A percentile compares a stretch with the other conserved stretches of the same genome.
phyloP scores from a whole-genome alignment of 768 basidiomycete species.

The Coprinopsis sp. region DNA sequence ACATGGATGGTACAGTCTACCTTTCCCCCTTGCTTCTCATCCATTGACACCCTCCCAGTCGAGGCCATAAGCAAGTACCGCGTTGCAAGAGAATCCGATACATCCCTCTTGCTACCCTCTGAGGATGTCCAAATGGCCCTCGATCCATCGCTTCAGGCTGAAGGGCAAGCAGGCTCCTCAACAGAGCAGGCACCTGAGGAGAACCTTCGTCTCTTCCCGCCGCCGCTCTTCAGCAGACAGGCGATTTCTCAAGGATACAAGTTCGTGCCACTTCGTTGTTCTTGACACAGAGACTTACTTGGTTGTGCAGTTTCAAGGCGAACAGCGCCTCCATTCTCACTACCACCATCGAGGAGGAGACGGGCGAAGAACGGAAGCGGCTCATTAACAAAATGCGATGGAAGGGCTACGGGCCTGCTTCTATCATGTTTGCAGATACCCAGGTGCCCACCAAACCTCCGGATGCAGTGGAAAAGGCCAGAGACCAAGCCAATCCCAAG shows the following conservation, averaged over 20 bases:
- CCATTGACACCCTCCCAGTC: conserved; percentile 40
- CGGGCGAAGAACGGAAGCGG: conserved; percentile 76
- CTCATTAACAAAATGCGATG: conserved; percentile 85
- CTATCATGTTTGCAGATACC: conserved; percentile 62
- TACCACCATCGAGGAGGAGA: conserved; percentile 64
- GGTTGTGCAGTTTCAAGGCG: conserved; percentile 58
- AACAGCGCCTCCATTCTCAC: conserved; percentile 71
- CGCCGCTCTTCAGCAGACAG: conserved; percentile 85
- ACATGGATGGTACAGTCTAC: conserved; percentile 67
- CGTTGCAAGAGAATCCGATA: conserved; percentile 69
- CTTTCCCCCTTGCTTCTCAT: conserved; percentile 1
- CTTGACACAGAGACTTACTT: not conserved
- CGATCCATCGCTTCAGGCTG: not conserved
- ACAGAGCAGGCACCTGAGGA: conserved; percentile 16
- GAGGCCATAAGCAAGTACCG: conserved; percentile 66
- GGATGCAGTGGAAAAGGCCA: conserved; percentile 54
- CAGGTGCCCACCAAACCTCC: conserved; percentile 65
- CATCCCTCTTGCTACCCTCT: conserved; percentile 30
- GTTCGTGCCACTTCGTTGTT: conserved; percentile 30
- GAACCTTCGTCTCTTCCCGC: conserved; percentile 76
- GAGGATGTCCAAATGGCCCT: not conserved
- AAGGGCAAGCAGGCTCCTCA: not conserved
- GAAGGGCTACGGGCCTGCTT: conserved; percentile 75
- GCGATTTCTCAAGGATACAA: conserved; percentile 76
- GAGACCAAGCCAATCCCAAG: conserved; percentile 47